phyloP scores from a whole-genome alignment of 495 filamentous ascomycete genomes.

The Penicillium canariense region DNA sequence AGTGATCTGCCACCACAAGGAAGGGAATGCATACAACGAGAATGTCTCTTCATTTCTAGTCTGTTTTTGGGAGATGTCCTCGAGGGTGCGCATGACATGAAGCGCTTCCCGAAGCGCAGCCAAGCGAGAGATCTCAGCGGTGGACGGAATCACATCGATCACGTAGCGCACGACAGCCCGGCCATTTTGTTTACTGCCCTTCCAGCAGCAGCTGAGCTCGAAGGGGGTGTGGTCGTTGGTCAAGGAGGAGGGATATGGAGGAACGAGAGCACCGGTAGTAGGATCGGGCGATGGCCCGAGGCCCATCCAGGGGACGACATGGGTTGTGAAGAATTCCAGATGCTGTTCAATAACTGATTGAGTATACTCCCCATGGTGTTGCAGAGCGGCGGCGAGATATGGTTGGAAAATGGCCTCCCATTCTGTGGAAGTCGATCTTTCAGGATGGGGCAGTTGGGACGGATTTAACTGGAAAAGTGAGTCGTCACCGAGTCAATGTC shows the following conservation, averaged over 20 bases:
- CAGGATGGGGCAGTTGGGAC: too few relatives aligned
- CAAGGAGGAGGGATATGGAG: background rate
- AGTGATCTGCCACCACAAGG: background rate
- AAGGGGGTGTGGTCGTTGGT: background rate
- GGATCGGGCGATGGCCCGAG: too few relatives aligned
- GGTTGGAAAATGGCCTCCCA: too few relatives aligned
- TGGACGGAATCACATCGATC: background rate
- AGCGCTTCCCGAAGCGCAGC: background rate
- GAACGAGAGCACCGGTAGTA: too few relatives aligned
- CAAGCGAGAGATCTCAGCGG: background rate
- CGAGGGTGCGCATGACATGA: background rate
- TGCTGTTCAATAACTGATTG: too few relatives aligned
- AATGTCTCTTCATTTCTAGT: background rate
- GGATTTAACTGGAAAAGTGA: too few relatives aligned
- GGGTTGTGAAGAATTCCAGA: too few relatives aligned
- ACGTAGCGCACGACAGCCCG: background rate
- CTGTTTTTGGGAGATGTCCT: background rate
- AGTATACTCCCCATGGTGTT: too few relatives aligned
- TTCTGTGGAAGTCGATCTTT: too few relatives aligned
- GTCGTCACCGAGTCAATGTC: too few relatives aligned
- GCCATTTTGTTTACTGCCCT: background rate
- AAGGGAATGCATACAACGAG: background rate
- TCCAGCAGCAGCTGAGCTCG: background rate
- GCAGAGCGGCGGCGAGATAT: too few relatives aligned
- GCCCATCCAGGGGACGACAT: too few relatives aligned